Evolutionary conservation across 768 basidiomycete genomes (phyloP), one percentile per base, ranked within the genome.

Genomic region (Lactifluus echinatus): DNA sequence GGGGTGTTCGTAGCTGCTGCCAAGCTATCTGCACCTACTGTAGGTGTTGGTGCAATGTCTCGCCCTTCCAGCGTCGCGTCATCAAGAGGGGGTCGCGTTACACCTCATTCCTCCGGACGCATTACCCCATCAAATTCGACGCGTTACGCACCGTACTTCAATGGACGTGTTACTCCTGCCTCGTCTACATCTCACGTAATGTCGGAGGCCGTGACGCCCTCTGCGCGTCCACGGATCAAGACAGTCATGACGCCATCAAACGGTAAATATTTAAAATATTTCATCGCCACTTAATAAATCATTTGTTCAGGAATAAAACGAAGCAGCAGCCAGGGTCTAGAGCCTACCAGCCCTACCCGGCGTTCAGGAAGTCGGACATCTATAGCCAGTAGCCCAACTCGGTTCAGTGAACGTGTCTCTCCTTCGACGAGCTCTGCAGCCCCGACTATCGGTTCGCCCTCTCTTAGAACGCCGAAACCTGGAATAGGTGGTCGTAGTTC

Each of bases 1-100:
- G 95, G 95, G 26, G 90, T 99, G 37, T 99, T 98, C 67, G 87
- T 95, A 21, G 82, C 88, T 6, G 75, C 83, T 1, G 73, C 80
- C 33, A 96, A 96, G 69, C 80, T 99, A 19, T 88, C 92, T 2
- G 65, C 81, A 4, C 83, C 89, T 6, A 91, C 87, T 3, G 82
- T 83, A 19, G 81, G 84, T 15, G 66, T 72, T 12, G 78, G 76
- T 2, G 73, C 79, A 21, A 62, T 73, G 36, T 71, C 64, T 53
- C 79, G 91, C 15, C 88, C 93, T 0, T 74, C 86, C 0, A 94
- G 93, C 2, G 91, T 87, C 33, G 83, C 87, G 3, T 94, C 91
- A 8, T 82, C 82, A 49, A 78, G 69, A 57, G 79, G 76, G 44
- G 78, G 78, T 31, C 69, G 78, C 50, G 62, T 70, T 14, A 80